These are phyloP conservation scores for Trichosporon asahii DNA, from an alignment of 1,284 basidiomycete species.

Conservation along the genomic window DNA sequence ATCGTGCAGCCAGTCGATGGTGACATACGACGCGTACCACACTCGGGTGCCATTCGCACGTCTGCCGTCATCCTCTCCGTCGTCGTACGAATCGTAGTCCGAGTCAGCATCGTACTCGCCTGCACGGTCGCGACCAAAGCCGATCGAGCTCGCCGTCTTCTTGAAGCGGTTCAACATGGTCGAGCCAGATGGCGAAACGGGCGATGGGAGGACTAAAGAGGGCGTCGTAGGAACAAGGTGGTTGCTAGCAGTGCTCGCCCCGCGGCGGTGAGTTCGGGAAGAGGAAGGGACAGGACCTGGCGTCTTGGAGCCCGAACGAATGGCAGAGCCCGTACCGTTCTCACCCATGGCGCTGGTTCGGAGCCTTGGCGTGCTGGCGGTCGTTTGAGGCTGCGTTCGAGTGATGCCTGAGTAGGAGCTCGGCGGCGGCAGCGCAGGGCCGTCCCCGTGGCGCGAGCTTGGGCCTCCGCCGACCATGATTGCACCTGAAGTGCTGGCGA, in stretches of 20 bases:
- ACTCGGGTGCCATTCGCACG: slow-evolving; percentile 81
- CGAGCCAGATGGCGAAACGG: background rate
- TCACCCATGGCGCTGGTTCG: background rate
- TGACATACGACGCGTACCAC: slow-evolving; percentile 70
- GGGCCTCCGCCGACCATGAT: slow-evolving; percentile 9
- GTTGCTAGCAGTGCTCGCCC: background rate
- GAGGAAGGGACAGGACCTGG: background rate
- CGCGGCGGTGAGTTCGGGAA: slow-evolving; percentile 1
- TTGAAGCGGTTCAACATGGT: slow-evolving; percentile 22
- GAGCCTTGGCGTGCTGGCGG: slow-evolving; percentile 1
- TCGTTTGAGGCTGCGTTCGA: background rate
- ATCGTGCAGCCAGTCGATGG: slow-evolving; percentile 82
- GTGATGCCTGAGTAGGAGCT: slow-evolving; percentile 7
- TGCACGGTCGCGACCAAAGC: slow-evolving; percentile 32
- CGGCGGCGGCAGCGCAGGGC: slow-evolving; percentile 7
- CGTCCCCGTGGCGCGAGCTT: slow-evolving; percentile 6
- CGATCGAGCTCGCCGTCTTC: slow-evolving; percentile 39
- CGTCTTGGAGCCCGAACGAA: background rate
- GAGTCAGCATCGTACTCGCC: slow-evolving; percentile 34
- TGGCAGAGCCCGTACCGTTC: background rate
- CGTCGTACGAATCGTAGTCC: slow-evolving; percentile 33
- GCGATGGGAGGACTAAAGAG: background rate
- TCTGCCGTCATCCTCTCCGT: slow-evolving; percentile 53
- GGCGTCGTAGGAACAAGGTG: background rate
- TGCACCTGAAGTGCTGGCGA: slow-evolving; percentile 15